phyloP scores from a whole-genome alignment of 352 stramenopile genomes.

The Globisporangium abappressorium region DNA sequence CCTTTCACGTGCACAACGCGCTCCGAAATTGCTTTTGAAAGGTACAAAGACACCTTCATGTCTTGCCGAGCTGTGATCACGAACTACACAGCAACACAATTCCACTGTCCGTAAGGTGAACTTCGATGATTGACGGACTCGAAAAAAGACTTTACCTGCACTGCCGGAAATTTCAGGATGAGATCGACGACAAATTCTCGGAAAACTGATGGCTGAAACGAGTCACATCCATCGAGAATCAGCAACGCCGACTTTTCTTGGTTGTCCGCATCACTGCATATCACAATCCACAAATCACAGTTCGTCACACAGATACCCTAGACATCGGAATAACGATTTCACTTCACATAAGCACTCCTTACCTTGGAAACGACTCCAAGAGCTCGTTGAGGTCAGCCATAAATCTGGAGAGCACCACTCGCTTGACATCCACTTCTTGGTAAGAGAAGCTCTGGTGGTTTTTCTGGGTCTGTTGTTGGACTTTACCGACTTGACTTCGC shows the following conservation, averaged over 20 bases:
- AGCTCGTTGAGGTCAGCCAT: conserved; percentile 29
- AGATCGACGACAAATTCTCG: conserved; percentile 44
- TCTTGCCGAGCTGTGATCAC: conserved; percentile 34
- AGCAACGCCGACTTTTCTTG: conserved; percentile 32
- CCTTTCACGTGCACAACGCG: conserved; percentile 33
- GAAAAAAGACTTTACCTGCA: conserved; percentile 35
- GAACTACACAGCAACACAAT: conserved; percentile 23
- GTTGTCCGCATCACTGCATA: conserved; percentile 8
- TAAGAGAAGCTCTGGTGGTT: neutral
- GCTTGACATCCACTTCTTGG: neutral
- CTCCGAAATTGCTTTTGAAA: conserved; percentile 16
- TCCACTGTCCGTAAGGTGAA: neutral
- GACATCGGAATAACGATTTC: neutral
- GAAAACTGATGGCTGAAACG: conserved; percentile 31
- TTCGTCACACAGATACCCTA: neutral
- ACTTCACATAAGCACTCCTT: conserved; percentile 3
- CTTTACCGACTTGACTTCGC: neutral
- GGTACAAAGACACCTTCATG: conserved; percentile 20
- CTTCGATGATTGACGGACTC: neutral
- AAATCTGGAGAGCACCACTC: conserved; percentile 21
- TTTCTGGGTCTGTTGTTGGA: neutral
- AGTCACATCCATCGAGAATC: conserved; percentile 65
- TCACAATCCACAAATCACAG: neutral
- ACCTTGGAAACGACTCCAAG: conserved; percentile 37
- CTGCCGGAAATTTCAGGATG: conserved; percentile 28